phyloP scores from a whole-genome alignment of 306 rosid genomes.

The Vigna unguiculata region DNA sequence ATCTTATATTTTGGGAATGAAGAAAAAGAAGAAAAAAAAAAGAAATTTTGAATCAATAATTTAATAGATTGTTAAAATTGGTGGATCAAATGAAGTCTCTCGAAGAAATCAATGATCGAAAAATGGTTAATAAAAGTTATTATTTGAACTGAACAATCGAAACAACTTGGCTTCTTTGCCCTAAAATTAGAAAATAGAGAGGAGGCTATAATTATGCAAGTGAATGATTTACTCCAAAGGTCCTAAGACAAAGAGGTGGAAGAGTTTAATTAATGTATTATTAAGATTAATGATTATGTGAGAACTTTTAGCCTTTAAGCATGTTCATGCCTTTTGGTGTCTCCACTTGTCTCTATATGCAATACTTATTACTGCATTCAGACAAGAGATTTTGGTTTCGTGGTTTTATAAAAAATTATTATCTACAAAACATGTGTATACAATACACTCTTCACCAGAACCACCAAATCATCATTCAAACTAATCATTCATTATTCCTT shows the following conservation, averaged over 20 bases:
- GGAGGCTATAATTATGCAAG: not conserved
- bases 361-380: not conserved
- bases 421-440: not conserved
- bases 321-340: slow-evolving; percentile 30
- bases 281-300: not conserved
- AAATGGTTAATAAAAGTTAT: no score
- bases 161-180: not conserved
- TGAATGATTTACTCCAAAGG: slow-evolving; percentile 14
- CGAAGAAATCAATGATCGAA: no score
- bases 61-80: no score
- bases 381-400: slow-evolving; percentile 34
- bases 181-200: no score
- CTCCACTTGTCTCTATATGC: slow-evolving; percentile 5
- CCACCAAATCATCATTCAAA: slow-evolving; percentile 27
- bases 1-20: no score
- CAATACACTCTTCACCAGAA: slow-evolving; percentile 25
- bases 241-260: slow-evolving; percentile 10
- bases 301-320: slow-evolving; percentile 17
- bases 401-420: not conserved
- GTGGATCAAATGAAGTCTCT: no score
- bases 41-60: no score
- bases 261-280: not conserved
- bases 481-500: not conserved
- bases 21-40: no score
- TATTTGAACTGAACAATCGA: no score